Percentiles rank a stretch among this genome's conserved stretches.
These are phyloP conservation scores for Rhodotorula graminis DNA, from an alignment of 768 basidiomycete genomes.

Conservation along the genomic window DNA sequence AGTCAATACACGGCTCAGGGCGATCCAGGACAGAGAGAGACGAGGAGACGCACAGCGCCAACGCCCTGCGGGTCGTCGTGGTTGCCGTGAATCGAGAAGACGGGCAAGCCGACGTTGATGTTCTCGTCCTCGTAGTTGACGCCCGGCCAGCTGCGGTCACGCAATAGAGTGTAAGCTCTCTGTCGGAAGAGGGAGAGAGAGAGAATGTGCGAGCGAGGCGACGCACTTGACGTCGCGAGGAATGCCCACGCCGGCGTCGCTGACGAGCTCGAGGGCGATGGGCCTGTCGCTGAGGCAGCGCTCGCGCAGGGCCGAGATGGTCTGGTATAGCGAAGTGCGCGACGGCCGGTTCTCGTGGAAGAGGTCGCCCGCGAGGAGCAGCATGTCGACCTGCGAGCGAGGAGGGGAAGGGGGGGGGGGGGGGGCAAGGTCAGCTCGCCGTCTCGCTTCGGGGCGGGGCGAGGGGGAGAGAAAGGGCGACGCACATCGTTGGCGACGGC, in stretches of 20 bases:
- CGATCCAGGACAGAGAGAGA: no score
- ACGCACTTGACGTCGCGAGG: constrained; percentile 71
- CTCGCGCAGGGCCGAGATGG: constrained; percentile 81
- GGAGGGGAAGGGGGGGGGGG: not conserved
- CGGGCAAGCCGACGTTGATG: constrained; percentile 88
- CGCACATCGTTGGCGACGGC: constrained; percentile 77
- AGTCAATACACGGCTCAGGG: no score
- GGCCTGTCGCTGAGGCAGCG: constrained; percentile 84
- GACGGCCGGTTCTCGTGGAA: constrained; percentile 98
- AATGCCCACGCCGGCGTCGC: constrained; percentile 86
- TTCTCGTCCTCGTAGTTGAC: constrained; percentile 97
- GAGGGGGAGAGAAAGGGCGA: no score
- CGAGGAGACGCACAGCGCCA: constrained; percentile 61
- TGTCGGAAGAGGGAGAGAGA: constrained; percentile 5
- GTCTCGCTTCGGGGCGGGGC: no score
- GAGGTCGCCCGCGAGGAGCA: constrained; percentile 89
- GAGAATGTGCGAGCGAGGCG: not conserved
- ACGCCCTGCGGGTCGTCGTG: constrained; percentile 99
- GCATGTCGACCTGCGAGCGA: constrained; percentile 74
- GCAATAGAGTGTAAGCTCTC: no score
- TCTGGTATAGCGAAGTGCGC: constrained; percentile 79
- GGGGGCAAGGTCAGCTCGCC: not conserved
- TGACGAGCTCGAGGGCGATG: constrained; percentile 82
- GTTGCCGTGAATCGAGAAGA: constrained; percentile 98
- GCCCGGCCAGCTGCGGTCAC: constrained; percentile 73